Evolutionary conservation across 2,329 filamentous ascomycete species (phyloP), one percentile per base, ranked within the genome.

Genomic region (Amesomyces nigricolor): DNA sequence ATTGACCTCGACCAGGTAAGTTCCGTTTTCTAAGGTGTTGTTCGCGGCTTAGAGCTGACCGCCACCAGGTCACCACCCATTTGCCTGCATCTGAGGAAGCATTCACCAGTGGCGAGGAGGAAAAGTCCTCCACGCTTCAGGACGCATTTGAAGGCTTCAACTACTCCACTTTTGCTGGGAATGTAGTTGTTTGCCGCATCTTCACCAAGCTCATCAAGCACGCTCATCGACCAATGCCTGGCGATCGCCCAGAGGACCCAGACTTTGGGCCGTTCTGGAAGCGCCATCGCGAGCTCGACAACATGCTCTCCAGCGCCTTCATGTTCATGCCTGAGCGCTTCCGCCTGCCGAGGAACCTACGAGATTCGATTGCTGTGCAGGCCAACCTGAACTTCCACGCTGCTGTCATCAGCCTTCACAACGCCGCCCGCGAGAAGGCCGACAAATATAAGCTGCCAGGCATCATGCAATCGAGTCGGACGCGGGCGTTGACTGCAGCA

Each of bases 341-440:
- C 43, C 82, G 89, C 37, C 72, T 96, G 22, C 89, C 91, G 0
- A 72, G 76, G 26, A 85, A 86, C 11, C 72, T 89, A 50, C 76
- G 79, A 39, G 82, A 95, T 62, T 78, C 86, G 0, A 85, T 88
- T 45, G 83, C 89, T 6, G 79, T 95, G 0, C 91, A 95, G 67
- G 78, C 86, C 49, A 96, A 96, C 61, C 86, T 96, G 76, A 91
- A 89, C 65, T 81, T 96, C 2, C 91, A 96, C 65, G 90, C 91
- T 0, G 87, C 89, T 1, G 82, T 88, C 8, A 96, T 96, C 51
- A 95, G 89, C 67, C 76, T 96, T 5, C 91, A 96, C 66, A 89
- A 95, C 69, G 88, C 89, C 1, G 91, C 91, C 1, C 85, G 94
- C 8, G 89, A 91, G 71, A 91, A 88, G 66, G 87, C 87, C 0